Conservation (phyloP, 148 eudicot species). For the Rhododendron vialii region DNA sequence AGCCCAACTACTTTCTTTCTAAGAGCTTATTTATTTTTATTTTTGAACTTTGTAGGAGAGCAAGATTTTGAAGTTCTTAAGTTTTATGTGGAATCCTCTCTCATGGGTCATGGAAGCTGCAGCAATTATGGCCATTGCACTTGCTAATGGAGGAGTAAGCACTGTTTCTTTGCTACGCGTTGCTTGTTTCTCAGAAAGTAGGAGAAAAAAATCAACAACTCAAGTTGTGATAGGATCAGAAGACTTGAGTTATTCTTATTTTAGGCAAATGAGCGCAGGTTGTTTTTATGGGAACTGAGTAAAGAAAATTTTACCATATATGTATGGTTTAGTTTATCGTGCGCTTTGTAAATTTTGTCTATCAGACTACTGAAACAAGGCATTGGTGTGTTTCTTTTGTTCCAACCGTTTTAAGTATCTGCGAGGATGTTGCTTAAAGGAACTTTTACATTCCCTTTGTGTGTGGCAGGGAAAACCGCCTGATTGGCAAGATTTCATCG, state of each 20-base stretch:
- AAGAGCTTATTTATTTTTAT: neutral
- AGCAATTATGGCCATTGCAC: slow-evolving; percentile 55
- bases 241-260: neutral
- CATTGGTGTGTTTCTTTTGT: neutral
- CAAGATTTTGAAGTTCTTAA: slow-evolving; percentile 40
- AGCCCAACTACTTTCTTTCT: neutral
- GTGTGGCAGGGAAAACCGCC: slow-evolving; percentile 40
- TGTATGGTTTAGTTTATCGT: neutral
- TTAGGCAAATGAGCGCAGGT: neutral
- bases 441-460: neutral
- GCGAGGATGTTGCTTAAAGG: neutral
- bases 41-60: slow-evolving; percentile 33
- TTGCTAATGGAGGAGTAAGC: slow-evolving; percentile 57
- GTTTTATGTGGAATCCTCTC: slow-evolving; percentile 61
- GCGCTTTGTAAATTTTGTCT: neutral
- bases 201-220: neutral
- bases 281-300: neutral
- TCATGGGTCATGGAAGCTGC: slow-evolving; percentile 68
- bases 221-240: neutral
- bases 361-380: neutral
- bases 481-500: slow-evolving; percentile 54
- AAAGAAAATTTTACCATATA: neutral
- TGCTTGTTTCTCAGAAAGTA: neutral
- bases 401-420: neutral
- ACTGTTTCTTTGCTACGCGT: neutral